Base-by-base conservation (phyloP, 1,139 yeast genomes). In the Petasospora fabianii region DNA sequence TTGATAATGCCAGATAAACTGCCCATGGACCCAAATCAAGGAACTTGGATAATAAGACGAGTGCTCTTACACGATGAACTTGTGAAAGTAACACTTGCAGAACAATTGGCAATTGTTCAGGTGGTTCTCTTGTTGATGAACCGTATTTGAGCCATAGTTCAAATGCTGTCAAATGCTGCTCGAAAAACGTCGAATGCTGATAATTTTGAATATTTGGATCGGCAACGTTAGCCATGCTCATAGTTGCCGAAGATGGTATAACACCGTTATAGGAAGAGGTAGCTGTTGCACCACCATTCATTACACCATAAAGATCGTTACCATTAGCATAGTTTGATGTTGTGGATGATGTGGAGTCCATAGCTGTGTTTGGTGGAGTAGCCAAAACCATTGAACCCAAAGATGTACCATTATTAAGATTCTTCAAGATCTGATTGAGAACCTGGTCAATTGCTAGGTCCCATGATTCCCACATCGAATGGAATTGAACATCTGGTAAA, bases 401-500 rank as follows among this genome's bases (percentile, higher is more conserved):
- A 4, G 58, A 45, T 2, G 59, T 61, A 24, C 59, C 51, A 40
- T 51, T 59, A 47, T 57, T 59, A 46, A 58, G 47, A 46, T 61
- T 61, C 30, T 61, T 61, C 37, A 82, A 69, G 34, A 83, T 61
- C 53, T 83, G 87, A 5, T 87, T 77, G 39, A 94, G 68, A 2
- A 95, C 95, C 56, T 92, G 97, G 60, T 92, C 97, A 35, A 92
- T 84, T 0, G 98, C 97, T 54, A 92, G 68, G 58, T 94, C 98
- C 98, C 98, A 92, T 0, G 97, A 83, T 48, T 88, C 95, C 99
- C 99, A 92, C 87, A 92, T 84, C 11, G 95, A 80, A 58, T 94
- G 97, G 47, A 76, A 75, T 38, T 86, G 77, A 3, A 81, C 77
- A 0, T 46, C 49, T 2, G 98, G 98, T 30, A 92, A 68, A 11